Conservation (phyloP, 371 early-diverging fungal genomes). For the Nematocida parisii region DNA sequence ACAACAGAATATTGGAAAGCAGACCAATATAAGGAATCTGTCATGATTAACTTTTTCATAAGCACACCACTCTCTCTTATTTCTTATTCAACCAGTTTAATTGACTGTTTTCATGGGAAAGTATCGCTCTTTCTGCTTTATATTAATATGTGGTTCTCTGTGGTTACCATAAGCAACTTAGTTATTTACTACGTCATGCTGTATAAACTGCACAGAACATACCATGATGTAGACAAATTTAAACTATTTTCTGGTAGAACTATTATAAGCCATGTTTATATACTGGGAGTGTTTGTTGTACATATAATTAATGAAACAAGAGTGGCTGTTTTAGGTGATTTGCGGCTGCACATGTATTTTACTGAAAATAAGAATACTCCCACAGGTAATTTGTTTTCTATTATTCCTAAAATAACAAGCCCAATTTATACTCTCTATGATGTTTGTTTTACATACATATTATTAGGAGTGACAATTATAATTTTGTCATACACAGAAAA, state of each 20-base stretch:
- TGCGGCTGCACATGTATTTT: too few species aligned
- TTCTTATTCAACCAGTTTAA: background rate
- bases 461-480: background rate
- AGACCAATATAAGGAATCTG: background rate
- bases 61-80: background rate
- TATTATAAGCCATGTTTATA: background rate
- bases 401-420: background rate
- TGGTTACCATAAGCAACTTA: slow-evolving; percentile 6
- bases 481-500: slow-evolving; percentile 5
- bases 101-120: background rate
- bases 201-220: background rate
- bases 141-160: background rate
- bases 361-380: too few species aligned
- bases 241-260: background rate
- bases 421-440: background rate
- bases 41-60: background rate
- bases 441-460: background rate
- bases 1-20: slow-evolving; percentile 52
- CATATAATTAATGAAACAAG: background rate
- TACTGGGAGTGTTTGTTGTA: background rate
- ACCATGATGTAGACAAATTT: background rate
- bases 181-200: background rate
- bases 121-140: background rate
- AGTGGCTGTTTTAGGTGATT: background rate
- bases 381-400: background rate